Evolutionary conservation across 169 alveolate genomes (phyloP).

Genomic region (Plasmodium adleri): DNA sequence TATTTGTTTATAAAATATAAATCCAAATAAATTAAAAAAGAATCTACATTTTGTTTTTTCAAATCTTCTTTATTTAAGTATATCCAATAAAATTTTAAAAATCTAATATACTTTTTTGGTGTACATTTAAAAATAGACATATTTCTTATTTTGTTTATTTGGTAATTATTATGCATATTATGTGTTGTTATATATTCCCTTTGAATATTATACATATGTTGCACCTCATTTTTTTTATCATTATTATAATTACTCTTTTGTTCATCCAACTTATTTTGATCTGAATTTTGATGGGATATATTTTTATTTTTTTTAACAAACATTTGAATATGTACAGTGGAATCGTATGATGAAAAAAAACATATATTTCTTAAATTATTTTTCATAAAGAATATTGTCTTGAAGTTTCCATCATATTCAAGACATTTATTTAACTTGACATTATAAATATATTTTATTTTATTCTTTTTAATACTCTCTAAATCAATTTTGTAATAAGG

Average conservation of each 20-base stretch:
- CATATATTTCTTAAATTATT: conserved; percentile 29
- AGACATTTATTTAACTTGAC: conserved; percentile 28
- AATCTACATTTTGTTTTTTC: conserved; percentile 15
- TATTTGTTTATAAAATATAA: conserved; percentile 53
- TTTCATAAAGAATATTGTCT: conserved; percentile 31
- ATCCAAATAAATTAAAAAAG: conserved; percentile 45
- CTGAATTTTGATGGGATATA: background rate
- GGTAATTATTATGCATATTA: background rate
- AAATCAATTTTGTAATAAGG: conserved; percentile 18
- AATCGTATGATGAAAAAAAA: conserved; percentile 39
- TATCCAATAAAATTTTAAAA: conserved; percentile 72
- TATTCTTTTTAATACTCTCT: conserved; percentile 50
- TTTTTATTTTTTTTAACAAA: conserved; percentile 32
- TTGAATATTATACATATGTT: too few relatives aligned
- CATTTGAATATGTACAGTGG: conserved; percentile 33
- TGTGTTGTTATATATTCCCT: background rate
- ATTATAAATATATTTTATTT: conserved; percentile 64
- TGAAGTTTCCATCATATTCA: conserved; percentile 53
- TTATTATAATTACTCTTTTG: background rate
- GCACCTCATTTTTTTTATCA: background rate
- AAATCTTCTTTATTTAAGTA: conserved; percentile 34
- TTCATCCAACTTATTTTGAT: background rate
- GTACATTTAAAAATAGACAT: conserved; percentile 44
- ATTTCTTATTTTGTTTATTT: conserved; percentile 66
- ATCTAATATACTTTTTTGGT: conserved; percentile 20